A percentile compares a stretch with the other conserved stretches of the same genome.
phyloP scores from a whole-genome alignment of 192 early-diverging fungal species.

The Chytriomyces hyalinus region DNA sequence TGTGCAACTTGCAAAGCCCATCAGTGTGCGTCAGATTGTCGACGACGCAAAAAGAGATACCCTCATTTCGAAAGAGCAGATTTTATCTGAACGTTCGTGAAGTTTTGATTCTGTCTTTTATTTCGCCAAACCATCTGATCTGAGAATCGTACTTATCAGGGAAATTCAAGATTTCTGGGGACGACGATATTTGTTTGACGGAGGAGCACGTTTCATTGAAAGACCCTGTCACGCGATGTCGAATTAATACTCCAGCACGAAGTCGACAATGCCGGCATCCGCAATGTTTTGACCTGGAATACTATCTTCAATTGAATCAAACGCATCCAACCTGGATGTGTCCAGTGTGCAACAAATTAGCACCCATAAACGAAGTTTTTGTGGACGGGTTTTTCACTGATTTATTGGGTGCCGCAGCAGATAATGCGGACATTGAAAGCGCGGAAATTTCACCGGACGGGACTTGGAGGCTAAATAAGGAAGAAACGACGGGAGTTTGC shows the following conservation, averaged over 20 bases:
- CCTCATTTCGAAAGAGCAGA: slow-evolving; percentile 7
- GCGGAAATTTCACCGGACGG: slow-evolving; percentile 25
- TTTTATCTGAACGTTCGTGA: slow-evolving; percentile 22
- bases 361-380: slow-evolving; percentile 31
- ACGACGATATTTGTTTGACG: slow-evolving; percentile 25
- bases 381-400: slow-evolving; percentile 37
- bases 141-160: slow-evolving; percentile 2
- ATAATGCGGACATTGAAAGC: slow-evolving; percentile 21
- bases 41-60: not conserved
- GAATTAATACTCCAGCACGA: slow-evolving; percentile 21
- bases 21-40: slow-evolving; percentile 4
- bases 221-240: slow-evolving; percentile 21
- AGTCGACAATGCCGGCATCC: slow-evolving; percentile 21
- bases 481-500: not conserved
- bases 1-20: slow-evolving; percentile 9
- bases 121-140: not conserved
- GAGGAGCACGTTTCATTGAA: slow-evolving; percentile 29
- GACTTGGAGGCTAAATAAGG: slow-evolving; percentile 21
- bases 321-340: slow-evolving; percentile 35
- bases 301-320: slow-evolving; percentile 27
- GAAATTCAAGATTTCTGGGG: not conserved
- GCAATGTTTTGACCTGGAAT: slow-evolving; percentile 39
- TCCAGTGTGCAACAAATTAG: slow-evolving; percentile 31
- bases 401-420: slow-evolving; percentile 7
- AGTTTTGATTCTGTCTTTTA: not conserved